Base-by-base conservation (phyloP, 306 rosid species). In the Malus sieversii region DNA sequence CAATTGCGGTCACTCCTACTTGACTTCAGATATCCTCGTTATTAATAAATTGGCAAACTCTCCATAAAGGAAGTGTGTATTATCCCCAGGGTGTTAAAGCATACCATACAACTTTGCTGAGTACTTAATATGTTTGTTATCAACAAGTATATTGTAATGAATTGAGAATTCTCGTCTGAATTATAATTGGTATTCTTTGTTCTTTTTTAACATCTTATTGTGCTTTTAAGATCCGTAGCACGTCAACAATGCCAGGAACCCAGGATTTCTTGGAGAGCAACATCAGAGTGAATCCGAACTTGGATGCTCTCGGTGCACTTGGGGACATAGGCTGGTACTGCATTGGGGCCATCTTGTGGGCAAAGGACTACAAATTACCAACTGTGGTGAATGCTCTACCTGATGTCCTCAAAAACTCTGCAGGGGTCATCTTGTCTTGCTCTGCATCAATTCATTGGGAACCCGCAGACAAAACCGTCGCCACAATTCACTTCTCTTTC, bases 301-400 rank as follows among this genome's bases (percentile, higher is more conserved):
- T 90, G 70, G 90, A 93, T 74, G 84, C 78, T 35, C 91, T 93
- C 14, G 98, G 98, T 69, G 96, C 84, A 6, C 84, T 93, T 61
- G 93, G 98, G 67, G 90, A 70, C 90, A 16, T 81, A 20, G 96
- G 77, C 12, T 93, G 98, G 98, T 90, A 93, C 84, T 87, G 93
- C 82, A 85, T 93, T 35, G 86, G 86, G 73, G 96, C 92, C 70
- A 71, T 82, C 81, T 75, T 93, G 80, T 93, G 92, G 96, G 95
- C 93, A 25, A 90, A 79, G 72, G 76, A 78, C 81, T 87, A 89
- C 71, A 77, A 86, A 66, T 78, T 89, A 8, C 98, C 98, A 13
- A 70, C 84, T 38, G 45, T 82, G 13, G 85, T 87, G 46, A 80
- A 78, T 1, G 89, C 95, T 4, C 89, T 84, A 33, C 98, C 91